phyloP scores from a whole-genome alignment of 2,329 filamentous ascomycete genomes.

The Verticillium dahliae region DNA sequence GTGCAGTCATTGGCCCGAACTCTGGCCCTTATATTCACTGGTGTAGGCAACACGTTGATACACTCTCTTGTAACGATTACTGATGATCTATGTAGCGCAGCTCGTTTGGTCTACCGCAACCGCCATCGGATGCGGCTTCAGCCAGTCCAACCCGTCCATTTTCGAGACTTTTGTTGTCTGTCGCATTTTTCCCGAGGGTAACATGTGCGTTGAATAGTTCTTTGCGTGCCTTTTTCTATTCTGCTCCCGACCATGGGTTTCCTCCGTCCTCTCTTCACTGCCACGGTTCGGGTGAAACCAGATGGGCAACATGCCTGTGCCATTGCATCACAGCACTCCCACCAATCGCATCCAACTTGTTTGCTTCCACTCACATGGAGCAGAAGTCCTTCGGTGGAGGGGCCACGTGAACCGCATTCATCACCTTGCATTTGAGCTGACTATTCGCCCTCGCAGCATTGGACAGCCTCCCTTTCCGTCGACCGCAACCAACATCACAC shows the following conservation, averaged over 20 bases:
- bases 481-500: not conserved
- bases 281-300: no score
- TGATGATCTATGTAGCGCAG: constrained; percentile 19
- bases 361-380: no score
- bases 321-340: no score
- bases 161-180: constrained; percentile 26
- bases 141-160: constrained; percentile 20
- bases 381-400: no score
- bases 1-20: constrained; percentile 22
- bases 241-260: not conserved
- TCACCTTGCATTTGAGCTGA: not conserved
- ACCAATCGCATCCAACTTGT: no score
- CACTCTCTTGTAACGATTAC: not conserved
- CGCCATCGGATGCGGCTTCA: constrained; percentile 24
- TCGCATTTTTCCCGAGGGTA: constrained; percentile 26
- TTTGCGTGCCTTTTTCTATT: not conserved
- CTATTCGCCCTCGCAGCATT: not conserved
- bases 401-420: no score
- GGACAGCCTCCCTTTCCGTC: not conserved
- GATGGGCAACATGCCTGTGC: no score
- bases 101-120: constrained; percentile 27
- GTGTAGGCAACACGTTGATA: constrained; percentile 16
- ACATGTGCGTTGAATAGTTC: constrained; percentile 20
- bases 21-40: constrained; percentile 28
- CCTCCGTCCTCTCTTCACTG: not conserved